Evolutionary conservation across 2,329 filamentous ascomycete genomes (phyloP), one percentile per base, ranked within the genome.

Genomic region (Blumeria hordei): DNA sequence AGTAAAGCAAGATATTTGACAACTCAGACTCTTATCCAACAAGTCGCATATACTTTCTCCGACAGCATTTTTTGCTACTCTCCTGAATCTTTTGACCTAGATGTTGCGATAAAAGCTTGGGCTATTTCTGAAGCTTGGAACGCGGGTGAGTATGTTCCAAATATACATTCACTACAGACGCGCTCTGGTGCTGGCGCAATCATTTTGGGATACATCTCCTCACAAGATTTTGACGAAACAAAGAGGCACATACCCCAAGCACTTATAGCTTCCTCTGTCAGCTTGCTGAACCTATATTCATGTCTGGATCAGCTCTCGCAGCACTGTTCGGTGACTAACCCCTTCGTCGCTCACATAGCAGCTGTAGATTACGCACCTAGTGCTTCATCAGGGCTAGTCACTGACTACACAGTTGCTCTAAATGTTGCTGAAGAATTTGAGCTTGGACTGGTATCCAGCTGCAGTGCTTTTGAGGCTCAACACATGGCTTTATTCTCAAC

Each of bases 11-110:
- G 85, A 55, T 98, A 98, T 70, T 77, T 90, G 58, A 96, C 90
- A 43, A 85, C 88, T 34, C 92, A 98, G 71, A 80, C 87, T 21
- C 78, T 98, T 55, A 83, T 96, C 60, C 92, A 98, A 72, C 92
- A 98, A 70, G 83, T 96, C 60, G 87, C 90, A 58, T 98, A 94
- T 71, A 78, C 85, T 59, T 76, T 98, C 58, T 96, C 90, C 56
- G 88, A 96, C 74, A 94, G 94, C 74, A 81, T 96, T 70, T 98
- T 94, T 72, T 85, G 88, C 56, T 96, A 94, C 73, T 96, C 90
- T 2, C 87, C 88, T 33, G 85, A 94, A 64, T 85, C 86, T 12
- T 96, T 95, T 65, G 85, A 93, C 66, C 76, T 98, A 60, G 90
- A 96, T 67, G 69, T 81, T 58, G 87, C 88, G 50, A 81, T 85